Conservation (phyloP, 805 yeast genomes). For the Tetrapisispora nanseiensis region DNA sequence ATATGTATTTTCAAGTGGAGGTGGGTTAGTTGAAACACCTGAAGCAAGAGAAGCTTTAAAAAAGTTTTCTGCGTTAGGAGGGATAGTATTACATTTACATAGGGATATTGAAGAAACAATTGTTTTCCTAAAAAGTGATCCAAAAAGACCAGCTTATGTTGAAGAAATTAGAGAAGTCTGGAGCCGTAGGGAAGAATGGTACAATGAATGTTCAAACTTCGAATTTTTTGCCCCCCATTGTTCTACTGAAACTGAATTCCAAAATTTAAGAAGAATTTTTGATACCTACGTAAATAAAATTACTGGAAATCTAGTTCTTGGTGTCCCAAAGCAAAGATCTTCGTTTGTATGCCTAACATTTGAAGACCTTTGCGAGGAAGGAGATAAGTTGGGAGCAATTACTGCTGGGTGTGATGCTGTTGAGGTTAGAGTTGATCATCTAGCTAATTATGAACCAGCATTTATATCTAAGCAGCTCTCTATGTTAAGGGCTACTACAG, state of each 20-base stretch:
- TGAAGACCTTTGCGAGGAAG: slow-evolving; percentile 43
- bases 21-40: slow-evolving; percentile 81
- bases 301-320: slow-evolving; percentile 40
- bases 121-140: slow-evolving; percentile 62
- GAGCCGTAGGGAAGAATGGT: slow-evolving; percentile 71
- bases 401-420: slow-evolving; percentile 70
- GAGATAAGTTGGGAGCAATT: slow-evolving; percentile 41
- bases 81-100: slow-evolving; percentile 83
- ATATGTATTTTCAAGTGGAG: slow-evolving; percentile 84
- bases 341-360: slow-evolving; percentile 65
- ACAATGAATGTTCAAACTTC: slow-evolving; percentile 68
- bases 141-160: slow-evolving; percentile 77
- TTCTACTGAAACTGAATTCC: slow-evolving; percentile 42
- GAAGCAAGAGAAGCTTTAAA: slow-evolving; percentile 58
- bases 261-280: slow-evolving; percentile 49
- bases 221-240: slow-evolving; percentile 73
- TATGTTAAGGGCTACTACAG: slow-evolving; percentile 49
- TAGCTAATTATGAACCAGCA: slow-evolving; percentile 39
- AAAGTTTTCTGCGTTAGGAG: slow-evolving; percentile 45
- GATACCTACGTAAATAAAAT: slow-evolving; percentile 47
- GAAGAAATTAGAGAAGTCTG: slow-evolving; percentile 79
- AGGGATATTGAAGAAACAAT: slow-evolving; percentile 78
- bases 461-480: slow-evolving; percentile 71
- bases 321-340: slow-evolving; percentile 37
- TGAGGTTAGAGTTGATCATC: slow-evolving; percentile 71